Evolutionary conservation across 768 basidiomycete species (phyloP).

Genomic region (Termitomyces sp.): DNA sequence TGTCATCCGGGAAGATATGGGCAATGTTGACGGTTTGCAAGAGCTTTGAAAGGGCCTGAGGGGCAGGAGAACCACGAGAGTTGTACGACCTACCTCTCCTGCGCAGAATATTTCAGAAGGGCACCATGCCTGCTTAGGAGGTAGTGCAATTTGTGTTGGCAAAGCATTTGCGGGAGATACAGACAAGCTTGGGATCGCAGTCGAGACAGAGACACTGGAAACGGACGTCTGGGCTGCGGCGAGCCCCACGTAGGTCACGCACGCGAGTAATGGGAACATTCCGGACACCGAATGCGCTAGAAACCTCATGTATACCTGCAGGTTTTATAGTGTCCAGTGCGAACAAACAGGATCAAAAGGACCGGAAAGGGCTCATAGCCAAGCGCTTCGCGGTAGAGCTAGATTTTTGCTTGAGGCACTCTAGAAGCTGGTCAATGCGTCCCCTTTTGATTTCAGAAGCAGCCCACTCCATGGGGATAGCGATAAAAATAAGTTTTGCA

Average conservation of each 20-base stretch:
- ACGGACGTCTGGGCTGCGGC: constrained; percentile 17
- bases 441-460: neutral
- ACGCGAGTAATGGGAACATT: constrained; percentile 21
- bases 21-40: constrained; percentile 87
- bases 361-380: neutral
- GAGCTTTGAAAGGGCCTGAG: constrained; percentile 28
- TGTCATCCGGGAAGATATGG: constrained; percentile 67
- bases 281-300: neutral
- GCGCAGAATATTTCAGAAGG: constrained; percentile 73
- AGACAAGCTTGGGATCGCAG: constrained; percentile 62
- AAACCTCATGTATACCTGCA: neutral
- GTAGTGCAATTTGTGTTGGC: constrained; percentile 60
- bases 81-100: constrained; percentile 48
- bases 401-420: neutral
- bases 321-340: neutral
- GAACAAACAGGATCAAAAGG: neutral
- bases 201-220: constrained; percentile 38
- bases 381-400: neutral
- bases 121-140: constrained; percentile 76
- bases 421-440: neutral
- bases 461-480: no score
- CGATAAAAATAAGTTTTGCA: no score
- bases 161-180: constrained; percentile 44
- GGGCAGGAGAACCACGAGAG: neutral
- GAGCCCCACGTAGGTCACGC: constrained; percentile 10